Evolutionary conservation across 257 asterid genomes (phyloP).

Genomic region (Capsicum pubescens): DNA sequence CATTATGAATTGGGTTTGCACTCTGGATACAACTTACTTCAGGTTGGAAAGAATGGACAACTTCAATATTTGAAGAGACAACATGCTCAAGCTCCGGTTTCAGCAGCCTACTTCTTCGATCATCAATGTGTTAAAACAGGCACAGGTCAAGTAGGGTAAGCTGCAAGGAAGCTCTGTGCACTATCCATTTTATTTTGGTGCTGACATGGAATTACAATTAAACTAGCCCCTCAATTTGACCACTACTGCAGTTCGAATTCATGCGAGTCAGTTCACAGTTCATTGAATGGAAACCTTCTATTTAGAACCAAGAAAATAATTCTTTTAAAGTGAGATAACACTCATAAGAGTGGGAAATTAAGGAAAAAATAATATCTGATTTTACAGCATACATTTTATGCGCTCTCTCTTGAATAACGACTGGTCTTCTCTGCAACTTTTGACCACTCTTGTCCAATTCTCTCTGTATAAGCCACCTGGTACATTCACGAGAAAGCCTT

Average conservation of each 20-base stretch:
- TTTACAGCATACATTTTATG: constrained; percentile 41
- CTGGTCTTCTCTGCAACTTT: constrained; percentile 83
- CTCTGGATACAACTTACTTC: not conserved
- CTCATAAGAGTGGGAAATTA: not conserved
- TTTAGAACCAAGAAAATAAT: constrained; percentile 13
- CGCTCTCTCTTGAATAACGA: constrained; percentile 57
- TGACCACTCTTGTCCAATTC: constrained; percentile 78
- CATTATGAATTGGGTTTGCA: not conserved
- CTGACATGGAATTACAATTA: not conserved
- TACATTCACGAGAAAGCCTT: constrained; percentile 31
- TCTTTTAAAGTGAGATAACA: not conserved
- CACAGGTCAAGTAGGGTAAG: not conserved
- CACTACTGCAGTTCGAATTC: not conserved
- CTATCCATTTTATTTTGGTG: not conserved
- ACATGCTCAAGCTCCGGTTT: not conserved
- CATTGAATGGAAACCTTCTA: not conserved
- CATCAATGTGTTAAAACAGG: not conserved
- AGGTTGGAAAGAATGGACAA: not conserved
- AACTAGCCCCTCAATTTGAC: not conserved
- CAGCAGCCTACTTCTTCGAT: not conserved
- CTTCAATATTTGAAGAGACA: not conserved
- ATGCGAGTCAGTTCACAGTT: not conserved
- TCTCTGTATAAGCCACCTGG: constrained; percentile 78
- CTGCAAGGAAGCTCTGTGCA: not conserved
- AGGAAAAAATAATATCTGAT: constrained; percentile 15